A percentile compares a stretch with the other conserved stretches of the same genome.
Evolutionary conservation across 352 stramenopile genomes (phyloP).

Genomic region (Pythium dissimile): DNA sequence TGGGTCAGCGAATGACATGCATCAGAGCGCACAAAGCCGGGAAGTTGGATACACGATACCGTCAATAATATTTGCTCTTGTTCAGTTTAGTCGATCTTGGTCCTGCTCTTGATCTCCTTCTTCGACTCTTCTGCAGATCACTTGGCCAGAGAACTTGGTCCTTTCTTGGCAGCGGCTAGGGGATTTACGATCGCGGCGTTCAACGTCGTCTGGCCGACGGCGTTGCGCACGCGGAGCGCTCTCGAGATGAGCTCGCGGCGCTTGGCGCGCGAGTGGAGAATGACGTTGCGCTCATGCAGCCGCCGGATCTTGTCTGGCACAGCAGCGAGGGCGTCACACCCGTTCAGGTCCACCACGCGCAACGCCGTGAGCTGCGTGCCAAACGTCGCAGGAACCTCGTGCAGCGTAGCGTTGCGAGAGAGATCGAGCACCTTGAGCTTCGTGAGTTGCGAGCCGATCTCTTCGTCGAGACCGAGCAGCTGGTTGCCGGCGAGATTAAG

Average conservation of each 20-base stretch:
- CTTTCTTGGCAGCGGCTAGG: conserved; percentile 22
- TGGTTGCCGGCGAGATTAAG: conserved; percentile 38
- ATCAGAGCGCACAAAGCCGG: too few species aligned
- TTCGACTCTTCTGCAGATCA: neutral
- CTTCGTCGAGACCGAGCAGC: conserved; percentile 31
- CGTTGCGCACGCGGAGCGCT: conserved; percentile 47
- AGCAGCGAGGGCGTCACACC: conserved; percentile 28
- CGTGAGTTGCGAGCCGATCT: conserved; percentile 24
- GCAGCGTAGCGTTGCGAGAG: conserved; percentile 32
- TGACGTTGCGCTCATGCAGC: conserved; percentile 56
- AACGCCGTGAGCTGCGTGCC: conserved; percentile 25
- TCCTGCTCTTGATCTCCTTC: conserved; percentile 7
- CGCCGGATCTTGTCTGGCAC: conserved; percentile 54
- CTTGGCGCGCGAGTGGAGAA: conserved; percentile 57
- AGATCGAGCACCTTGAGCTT: conserved; percentile 42
- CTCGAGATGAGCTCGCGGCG: conserved; percentile 58
- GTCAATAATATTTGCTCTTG: too few species aligned
- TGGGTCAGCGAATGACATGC: conserved; percentile 46
- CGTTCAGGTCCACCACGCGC: conserved; percentile 40
- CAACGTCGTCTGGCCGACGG: conserved; percentile 27
- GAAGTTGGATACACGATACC: too few species aligned
- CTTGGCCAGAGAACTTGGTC: neutral
- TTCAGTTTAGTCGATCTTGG: too few species aligned
- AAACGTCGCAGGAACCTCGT: conserved; percentile 24
- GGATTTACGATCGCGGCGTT: conserved; percentile 17